A percentile compares a stretch with the other conserved stretches of the same genome.
phyloP scores from a whole-genome alignment of 768 basidiomycete genomes.

The Trametopsis cervina region DNA sequence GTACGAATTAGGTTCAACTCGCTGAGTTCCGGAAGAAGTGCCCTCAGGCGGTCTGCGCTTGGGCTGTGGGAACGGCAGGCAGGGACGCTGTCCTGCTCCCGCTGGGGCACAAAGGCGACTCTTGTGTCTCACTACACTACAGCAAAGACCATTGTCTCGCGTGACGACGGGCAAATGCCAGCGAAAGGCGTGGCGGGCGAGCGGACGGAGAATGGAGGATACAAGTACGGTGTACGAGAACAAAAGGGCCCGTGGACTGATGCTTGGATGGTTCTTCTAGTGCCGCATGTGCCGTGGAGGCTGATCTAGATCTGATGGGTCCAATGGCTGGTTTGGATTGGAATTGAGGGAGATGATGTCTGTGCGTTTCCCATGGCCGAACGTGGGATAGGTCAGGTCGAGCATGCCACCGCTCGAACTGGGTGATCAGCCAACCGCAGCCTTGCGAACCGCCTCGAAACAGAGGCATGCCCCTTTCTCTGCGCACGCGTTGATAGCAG shows the following conservation, averaged over 20 bases:
- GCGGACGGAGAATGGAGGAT: background rate
- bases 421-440: conserved; percentile 3
- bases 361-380: conserved; percentile 7
- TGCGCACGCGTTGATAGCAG: conserved; percentile 3
- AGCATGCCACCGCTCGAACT: conserved; percentile 6
- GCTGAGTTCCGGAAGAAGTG: background rate
- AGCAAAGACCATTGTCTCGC: background rate
- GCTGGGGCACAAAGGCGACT: too few relatives aligned
- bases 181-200: too few relatives aligned
- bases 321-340: background rate
- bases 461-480: conserved; percentile 4
- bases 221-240: background rate
- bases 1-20: background rate
- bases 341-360: background rate
- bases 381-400: conserved; percentile 12
- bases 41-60: background rate
- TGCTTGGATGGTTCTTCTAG: too few relatives aligned
- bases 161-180: background rate
- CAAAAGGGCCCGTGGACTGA: background rate
- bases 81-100: too few relatives aligned
- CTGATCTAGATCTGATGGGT: background rate
- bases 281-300: background rate
- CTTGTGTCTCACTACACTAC: too few relatives aligned
- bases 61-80: too few relatives aligned
- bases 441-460: conserved; percentile 1